Evolutionary conservation across 2,329 filamentous ascomycete genomes (phyloP).

Genomic region (Meredithiella fracta): DNA sequence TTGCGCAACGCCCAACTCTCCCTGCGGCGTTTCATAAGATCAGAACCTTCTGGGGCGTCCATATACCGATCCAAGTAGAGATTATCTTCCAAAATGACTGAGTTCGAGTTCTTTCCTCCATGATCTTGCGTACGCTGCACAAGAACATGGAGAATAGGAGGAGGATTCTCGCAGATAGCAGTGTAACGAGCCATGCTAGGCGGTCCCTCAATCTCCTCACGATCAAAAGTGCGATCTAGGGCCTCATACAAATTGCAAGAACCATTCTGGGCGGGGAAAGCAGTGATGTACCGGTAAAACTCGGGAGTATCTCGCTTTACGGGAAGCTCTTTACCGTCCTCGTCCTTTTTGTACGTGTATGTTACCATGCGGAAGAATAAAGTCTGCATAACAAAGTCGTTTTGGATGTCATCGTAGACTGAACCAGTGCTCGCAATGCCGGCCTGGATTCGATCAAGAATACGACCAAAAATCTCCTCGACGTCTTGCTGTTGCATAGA

Average conservation of each 20-base stretch:
- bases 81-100: constrained; percentile 61
- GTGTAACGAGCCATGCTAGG: constrained; percentile 43
- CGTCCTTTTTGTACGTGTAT: constrained; percentile 38
- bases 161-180: constrained; percentile 51
- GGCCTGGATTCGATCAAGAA: constrained; percentile 77
- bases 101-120: constrained; percentile 57
- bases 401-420: constrained; percentile 53
- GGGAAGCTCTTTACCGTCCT: constrained; percentile 15
- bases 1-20: constrained; percentile 51
- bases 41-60: constrained; percentile 44
- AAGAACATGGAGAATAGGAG: constrained; percentile 75
- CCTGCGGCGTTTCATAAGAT: constrained; percentile 46
- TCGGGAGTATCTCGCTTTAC: constrained; percentile 15
- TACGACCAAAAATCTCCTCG: constrained; percentile 85
- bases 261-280: constrained; percentile 35
- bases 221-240: constrained; percentile 71
- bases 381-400: constrained; percentile 60
- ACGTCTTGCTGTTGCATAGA: constrained; percentile 63
- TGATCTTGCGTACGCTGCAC: constrained; percentile 71
- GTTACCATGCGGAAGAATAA: constrained; percentile 48
- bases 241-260: constrained; percentile 60
- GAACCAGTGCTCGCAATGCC: constrained; percentile 59
- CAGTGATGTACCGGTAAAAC: constrained; percentile 47
- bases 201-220: constrained; percentile 54
- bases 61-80: constrained; percentile 84